A percentile compares a stretch with the other conserved stretches of the same genome.
These are phyloP conservation scores for Pseudoscleropodium purum DNA, from an alignment of 225 moss, liverwort and hornwort species.

Conservation along the genomic window DNA sequence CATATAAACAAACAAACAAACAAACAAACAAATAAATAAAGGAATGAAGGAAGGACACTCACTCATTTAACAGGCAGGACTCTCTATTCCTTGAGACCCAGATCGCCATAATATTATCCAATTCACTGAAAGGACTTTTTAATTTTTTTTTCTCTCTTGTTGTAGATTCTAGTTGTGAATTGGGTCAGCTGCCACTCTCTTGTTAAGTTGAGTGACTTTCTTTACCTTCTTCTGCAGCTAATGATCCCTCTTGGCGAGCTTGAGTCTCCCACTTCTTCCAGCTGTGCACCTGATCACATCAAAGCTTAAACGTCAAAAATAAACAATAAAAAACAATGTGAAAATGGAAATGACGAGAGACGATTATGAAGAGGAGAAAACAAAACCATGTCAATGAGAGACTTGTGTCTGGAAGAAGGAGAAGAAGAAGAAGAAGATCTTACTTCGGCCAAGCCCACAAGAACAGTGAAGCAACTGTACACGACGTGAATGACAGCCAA, in stretches of 20 bases:
- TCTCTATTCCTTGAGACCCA: neutral
- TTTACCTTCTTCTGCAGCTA: conserved; percentile 23
- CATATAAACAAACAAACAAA: neutral
- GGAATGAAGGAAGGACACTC: neutral
- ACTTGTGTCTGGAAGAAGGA: no score
- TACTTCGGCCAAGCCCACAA: conserved; percentile 62
- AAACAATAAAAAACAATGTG: neutral
- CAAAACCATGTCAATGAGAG: neutral
- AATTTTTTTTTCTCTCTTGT: neutral
- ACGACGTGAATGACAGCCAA: conserved; percentile 67
- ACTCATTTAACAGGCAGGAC: neutral
- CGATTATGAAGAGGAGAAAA: neutral
- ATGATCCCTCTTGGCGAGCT: conserved; percentile 5
- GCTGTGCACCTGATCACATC: conserved; percentile 42
- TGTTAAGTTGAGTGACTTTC: no score
- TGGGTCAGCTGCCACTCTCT: neutral
- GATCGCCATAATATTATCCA: neutral
- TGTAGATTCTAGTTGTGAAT: neutral
- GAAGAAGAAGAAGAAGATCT: neutral
- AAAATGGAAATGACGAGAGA: neutral
- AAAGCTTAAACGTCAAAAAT: neutral
- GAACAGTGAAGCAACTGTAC: conserved; percentile 69
- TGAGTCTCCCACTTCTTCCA: conserved; percentile 79
- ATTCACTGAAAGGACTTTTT: neutral
- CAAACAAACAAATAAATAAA: neutral